Evolutionary conservation across 1,284 basidiomycete genomes (phyloP).

Genomic region (Apiotrichum montevideense): DNA sequence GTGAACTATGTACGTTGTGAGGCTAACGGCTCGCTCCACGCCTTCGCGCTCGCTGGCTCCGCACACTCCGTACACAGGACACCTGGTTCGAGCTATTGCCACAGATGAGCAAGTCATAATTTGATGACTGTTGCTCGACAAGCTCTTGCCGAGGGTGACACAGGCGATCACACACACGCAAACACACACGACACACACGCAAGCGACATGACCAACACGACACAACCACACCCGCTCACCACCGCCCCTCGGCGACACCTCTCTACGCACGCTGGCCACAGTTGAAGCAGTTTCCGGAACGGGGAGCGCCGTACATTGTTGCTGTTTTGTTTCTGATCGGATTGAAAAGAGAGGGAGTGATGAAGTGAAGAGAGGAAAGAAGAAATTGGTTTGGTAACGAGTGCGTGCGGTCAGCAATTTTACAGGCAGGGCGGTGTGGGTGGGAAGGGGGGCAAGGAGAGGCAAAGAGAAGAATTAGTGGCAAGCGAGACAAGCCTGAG

Average conservation of each 20-base stretch:
- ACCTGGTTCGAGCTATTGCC: slow-evolving; percentile 3
- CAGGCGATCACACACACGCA: background rate
- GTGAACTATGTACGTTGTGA: slow-evolving; percentile 24
- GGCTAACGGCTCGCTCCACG: slow-evolving; percentile 25
- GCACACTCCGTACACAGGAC: slow-evolving; percentile 31
- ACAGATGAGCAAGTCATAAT: background rate
- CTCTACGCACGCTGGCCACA: slow-evolving; percentile 42
- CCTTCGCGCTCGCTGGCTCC: slow-evolving; percentile 25
- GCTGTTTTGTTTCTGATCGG: slow-evolving; percentile 9
- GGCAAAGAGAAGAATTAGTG: no score
- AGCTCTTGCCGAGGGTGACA: background rate
- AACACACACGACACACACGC: background rate
- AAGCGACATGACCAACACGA: slow-evolving; percentile 4
- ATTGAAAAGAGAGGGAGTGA: background rate
- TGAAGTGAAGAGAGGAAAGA: background rate
- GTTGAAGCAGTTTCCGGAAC: slow-evolving; percentile 45
- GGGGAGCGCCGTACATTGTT: slow-evolving; percentile 37
- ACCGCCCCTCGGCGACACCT: slow-evolving; percentile 5
- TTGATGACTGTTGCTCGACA: background rate
- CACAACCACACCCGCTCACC: slow-evolving; percentile 10
- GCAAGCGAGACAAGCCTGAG: no score
- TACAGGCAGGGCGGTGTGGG: background rate
- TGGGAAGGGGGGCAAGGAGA: no score
- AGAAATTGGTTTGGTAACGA: no score
- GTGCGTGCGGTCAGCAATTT: slow-evolving; percentile 1